phyloP scores from a whole-genome alignment of 2,329 filamentous ascomycete species.

The Emydomyces testavorans region DNA sequence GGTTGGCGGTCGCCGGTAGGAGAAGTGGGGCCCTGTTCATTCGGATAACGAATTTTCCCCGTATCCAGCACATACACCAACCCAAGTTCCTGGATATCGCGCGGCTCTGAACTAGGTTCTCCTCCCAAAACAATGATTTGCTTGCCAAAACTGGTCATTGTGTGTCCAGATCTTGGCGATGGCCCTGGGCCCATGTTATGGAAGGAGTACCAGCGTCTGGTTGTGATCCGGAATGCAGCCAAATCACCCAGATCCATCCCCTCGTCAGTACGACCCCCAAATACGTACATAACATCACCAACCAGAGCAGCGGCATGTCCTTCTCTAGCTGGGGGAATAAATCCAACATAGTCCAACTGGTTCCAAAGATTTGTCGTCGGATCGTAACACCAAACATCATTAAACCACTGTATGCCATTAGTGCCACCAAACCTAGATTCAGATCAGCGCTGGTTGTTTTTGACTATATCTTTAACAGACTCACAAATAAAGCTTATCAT shows the following conservation, averaged over 20 bases:
- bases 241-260: slow-evolving; percentile 86
- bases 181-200: slow-evolving; percentile 98
- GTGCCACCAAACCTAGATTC: slow-evolving; percentile 77
- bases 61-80: slow-evolving; percentile 90
- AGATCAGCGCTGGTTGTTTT: slow-evolving; percentile 14
- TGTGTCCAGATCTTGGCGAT: slow-evolving; percentile 85
- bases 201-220: slow-evolving; percentile 94
- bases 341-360: slow-evolving; percentile 90
- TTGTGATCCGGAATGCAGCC: slow-evolving; percentile 70
- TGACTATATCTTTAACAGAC: slow-evolving; percentile 28
- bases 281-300: slow-evolving; percentile 98
- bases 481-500: slow-evolving; percentile 87
- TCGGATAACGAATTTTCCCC: slow-evolving; percentile 90
- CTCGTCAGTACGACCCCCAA: slow-evolving; percentile 89
- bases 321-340: slow-evolving; percentile 86
- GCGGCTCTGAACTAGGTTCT: slow-evolving; percentile 78
- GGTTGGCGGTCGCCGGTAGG: slow-evolving; percentile 34
- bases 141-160: slow-evolving; percentile 92
- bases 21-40: slow-evolving; percentile 44
- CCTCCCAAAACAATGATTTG: slow-evolving; percentile 85
- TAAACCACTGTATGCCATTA: slow-evolving; percentile 94
- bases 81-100: slow-evolving; percentile 71
- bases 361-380: slow-evolving; percentile 71
- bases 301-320: slow-evolving; percentile 89
- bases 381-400: slow-evolving; percentile 96